Evolutionary conservation across 306 rosid genomes (phyloP), one percentile per base, ranked within the genome.

Genomic region (Erythrophleum fordii): DNA sequence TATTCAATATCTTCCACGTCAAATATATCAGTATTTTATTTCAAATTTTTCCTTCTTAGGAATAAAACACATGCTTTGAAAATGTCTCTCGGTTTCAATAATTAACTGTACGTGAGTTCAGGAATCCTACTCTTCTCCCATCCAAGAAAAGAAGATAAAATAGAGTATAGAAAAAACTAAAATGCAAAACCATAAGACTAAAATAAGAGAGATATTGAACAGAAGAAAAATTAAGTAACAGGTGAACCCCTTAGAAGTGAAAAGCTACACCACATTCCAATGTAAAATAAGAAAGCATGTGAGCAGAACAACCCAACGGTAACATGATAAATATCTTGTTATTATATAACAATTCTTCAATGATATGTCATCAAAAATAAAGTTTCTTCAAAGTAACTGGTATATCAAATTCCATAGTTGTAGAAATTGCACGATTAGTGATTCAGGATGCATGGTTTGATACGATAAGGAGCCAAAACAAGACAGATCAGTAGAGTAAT

Each of bases 361-460:
- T 77, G 59, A 62, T 29, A 77, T 39, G 61, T 55, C 25, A 52
- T n/a, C 55, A 52, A 52, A 42, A 78, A n/a, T 10, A 46, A 70
- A 26, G 35, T 16, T 73, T 55, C 39, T 25, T 62, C 29, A 45
- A 23, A 20, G 20, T 66, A 46, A 56, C 11, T 28, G 35, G 42
- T 51, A 49, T 61, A 48, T 25, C 42, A 37, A 5, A 37, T 37
- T 4, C 42, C 42, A 37, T 37, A 37, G 42, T 7, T 5, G 42
- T 37, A 37, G 8, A 34, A 34, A 34, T 34, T 5, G 5, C 5
- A 6, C 42, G 42, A 37, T 37, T 37, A 37, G 42, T 37, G 42
- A 37, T 37, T 37, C 8, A 37, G 42, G 8, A 4, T 4, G 8
- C 42, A 37, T 37, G 42, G 8, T 37, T 37, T 6, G 8, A 37